Base-by-base conservation (phyloP, 2,329 filamentous ascomycete genomes). In the Sarocladium oryzae region DNA sequence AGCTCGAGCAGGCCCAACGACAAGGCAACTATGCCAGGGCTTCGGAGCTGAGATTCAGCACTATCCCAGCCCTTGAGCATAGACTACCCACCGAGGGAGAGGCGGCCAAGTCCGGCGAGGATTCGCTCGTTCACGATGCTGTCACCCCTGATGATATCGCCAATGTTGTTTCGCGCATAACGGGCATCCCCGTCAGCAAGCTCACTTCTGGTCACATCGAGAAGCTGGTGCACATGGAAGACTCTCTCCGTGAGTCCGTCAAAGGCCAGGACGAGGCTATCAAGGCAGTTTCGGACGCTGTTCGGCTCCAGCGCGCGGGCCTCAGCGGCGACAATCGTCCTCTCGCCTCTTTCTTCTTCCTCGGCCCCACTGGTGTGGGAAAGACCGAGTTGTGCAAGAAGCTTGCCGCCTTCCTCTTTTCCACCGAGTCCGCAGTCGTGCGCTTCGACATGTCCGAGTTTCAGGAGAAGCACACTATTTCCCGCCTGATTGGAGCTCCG, bases 371-470 rank as follows among this genome's bases (percentile, higher is more conserved):
- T 0, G 93, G 93, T 63, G 92, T 96, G 16, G 93, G 93, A 52
- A 99, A 97, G 74, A 99, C 93, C 2, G 91, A 97, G 64, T 81
- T 97, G 1, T 96, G 91, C 77, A 97, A 97, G 76, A 92, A 95
- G 66, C 85, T 99, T 60, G 93, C 93, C 1, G 81, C 79, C 53
- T 97, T 96, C 72, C 75, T 99, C 33, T 99, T 97, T 70, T 93
- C 88, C 1, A 96, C 89, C 1, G 89, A 96, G 60, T 83, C 84
- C 24, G 92, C 93, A 2, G 89, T 99, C 23, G 82, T 96, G 30
- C 81, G 93, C 30, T 97, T 97, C 67, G 93, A 97, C 68, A 97
- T 97, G 93, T 89, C 84, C 60, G 93, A 99, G 64, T 97, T 96
- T 66, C 90, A 95, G 64, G 93, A 97, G 65, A 96, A 95, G 68